Evolutionary conservation across 352 stramenopile genomes (phyloP).

Genomic region (Phytophthora cajani): DNA sequence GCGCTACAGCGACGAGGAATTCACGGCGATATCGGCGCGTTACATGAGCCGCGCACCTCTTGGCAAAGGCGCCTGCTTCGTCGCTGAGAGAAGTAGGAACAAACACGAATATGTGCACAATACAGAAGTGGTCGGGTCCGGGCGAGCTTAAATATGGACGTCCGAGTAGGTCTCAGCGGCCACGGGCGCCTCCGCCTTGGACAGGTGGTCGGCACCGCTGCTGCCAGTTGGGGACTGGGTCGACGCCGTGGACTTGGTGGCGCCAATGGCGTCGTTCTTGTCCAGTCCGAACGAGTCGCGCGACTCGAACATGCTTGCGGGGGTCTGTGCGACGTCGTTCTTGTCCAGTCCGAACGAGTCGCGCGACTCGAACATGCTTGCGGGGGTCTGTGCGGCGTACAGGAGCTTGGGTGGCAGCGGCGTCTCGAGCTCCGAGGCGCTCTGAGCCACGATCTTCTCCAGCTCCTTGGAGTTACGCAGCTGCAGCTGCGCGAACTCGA

Average conservation of each 20-base stretch:
- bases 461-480: background rate
- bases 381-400: constrained; percentile 44
- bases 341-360: constrained; percentile 51
- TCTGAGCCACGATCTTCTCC: background rate
- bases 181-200: constrained; percentile 29
- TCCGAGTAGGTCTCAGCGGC: constrained; percentile 53
- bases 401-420: constrained; percentile 49
- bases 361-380: constrained; percentile 48
- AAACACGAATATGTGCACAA: constrained; percentile 37
- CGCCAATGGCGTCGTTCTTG: constrained; percentile 41
- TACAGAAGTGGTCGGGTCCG: constrained; percentile 19
- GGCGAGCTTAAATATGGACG: constrained; percentile 47
- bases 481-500: constrained; percentile 57
- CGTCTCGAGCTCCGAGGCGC: background rate
- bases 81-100: constrained; percentile 25
- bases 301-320: constrained; percentile 48
- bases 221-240: constrained; percentile 34
- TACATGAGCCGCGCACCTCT: constrained; percentile 27
- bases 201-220: constrained; percentile 24
- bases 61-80: constrained; percentile 11
- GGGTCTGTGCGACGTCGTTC: constrained; percentile 44
- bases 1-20: constrained; percentile 55
- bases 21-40: constrained; percentile 31
- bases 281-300: constrained; percentile 48
- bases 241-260: constrained; percentile 35